Percentiles rank a stretch among this genome's conserved stretches.
Evolutionary conservation across 257 asterid genomes (phyloP).

Genomic region (Lavandula angustifolia): DNA sequence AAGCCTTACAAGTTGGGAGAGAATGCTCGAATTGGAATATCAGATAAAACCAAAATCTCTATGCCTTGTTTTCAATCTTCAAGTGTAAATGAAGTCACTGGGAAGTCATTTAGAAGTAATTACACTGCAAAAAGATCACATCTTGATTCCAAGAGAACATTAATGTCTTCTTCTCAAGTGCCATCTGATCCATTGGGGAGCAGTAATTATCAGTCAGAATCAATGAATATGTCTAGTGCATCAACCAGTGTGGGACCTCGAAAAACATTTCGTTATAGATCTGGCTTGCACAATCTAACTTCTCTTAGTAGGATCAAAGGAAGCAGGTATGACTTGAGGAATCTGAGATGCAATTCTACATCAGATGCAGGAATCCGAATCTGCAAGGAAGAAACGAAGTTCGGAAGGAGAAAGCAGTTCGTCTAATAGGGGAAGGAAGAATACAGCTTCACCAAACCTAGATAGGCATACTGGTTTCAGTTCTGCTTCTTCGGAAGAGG

Average conservation of each 20-base stretch:
- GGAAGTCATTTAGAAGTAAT: slow-evolving; percentile 40
- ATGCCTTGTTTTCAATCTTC: slow-evolving; percentile 46
- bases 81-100: slow-evolving; percentile 42
- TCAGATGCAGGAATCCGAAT: too few relatives aligned
- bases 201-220: slow-evolving; percentile 35
- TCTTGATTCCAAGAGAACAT: slow-evolving; percentile 30
- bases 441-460: too few relatives aligned
- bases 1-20: slow-evolving; percentile 39
- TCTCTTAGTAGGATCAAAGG: too few relatives aligned
- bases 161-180: slow-evolving; percentile 27
- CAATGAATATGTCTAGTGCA: slow-evolving; percentile 34
- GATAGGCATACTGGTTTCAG: too few relatives aligned
- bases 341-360: too few relatives aligned
- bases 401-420: too few relatives aligned
- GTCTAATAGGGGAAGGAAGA: too few relatives aligned
- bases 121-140: slow-evolving; percentile 35
- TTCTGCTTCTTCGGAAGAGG: slow-evolving; percentile 23
- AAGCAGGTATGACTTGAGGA: too few relatives aligned
- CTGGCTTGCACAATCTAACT: slow-evolving; percentile 35
- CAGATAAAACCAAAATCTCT: slow-evolving; percentile 43
- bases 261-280: slow-evolving; percentile 37
- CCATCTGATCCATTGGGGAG: slow-evolving; percentile 36
- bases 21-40: slow-evolving; percentile 37
- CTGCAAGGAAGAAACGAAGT: too few relatives aligned
- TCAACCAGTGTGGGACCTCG: slow-evolving; percentile 38